Evolutionary conservation across 768 basidiomycete species (phyloP).

Genomic region (Suillus luteus): DNA sequence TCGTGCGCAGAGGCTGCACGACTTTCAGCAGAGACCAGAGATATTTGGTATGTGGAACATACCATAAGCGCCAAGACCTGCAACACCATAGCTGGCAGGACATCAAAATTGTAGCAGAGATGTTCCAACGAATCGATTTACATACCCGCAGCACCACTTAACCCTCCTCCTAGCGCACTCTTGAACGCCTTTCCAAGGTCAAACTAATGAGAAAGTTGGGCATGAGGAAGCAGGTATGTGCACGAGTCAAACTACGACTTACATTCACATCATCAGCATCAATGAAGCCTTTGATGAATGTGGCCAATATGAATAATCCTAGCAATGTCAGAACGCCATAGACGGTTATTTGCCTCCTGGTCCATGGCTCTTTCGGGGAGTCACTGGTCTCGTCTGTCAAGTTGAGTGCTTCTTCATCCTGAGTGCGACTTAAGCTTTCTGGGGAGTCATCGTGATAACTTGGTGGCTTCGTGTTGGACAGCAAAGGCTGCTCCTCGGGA

Average conservation of each 20-base stretch:
- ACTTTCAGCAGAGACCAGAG: constrained; percentile 4
- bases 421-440: not conserved
- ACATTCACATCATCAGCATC: constrained; percentile 71
- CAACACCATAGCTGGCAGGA: constrained; percentile 78
- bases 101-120: constrained; percentile 10
- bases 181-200: constrained; percentile 77
- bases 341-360: constrained; percentile 18
- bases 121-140: not conserved
- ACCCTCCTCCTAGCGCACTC: constrained; percentile 84
- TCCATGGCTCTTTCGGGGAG: constrained; percentile 16
- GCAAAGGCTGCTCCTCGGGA: constrained; percentile 27
- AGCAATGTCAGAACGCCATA: constrained; percentile 39
- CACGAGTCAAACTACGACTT: constrained; percentile 23
- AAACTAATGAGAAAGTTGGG: constrained; percentile 52
- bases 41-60: not conserved
- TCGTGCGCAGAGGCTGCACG: constrained; percentile 82
- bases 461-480: constrained; percentile 20
- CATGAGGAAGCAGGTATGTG: constrained; percentile 50
- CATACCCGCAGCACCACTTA: constrained; percentile 84
- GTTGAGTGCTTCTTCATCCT: constrained; percentile 20
- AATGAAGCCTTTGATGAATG: constrained; percentile 72
- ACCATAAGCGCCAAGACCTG: constrained; percentile 90
- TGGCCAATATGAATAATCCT: constrained; percentile 41
- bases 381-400: constrained; percentile 7
- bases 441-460: constrained; percentile 19